These are phyloP conservation scores for Articulospora tetracladia DNA, from an alignment of 495 filamentous ascomycete genomes.

Conservation along the genomic window DNA sequence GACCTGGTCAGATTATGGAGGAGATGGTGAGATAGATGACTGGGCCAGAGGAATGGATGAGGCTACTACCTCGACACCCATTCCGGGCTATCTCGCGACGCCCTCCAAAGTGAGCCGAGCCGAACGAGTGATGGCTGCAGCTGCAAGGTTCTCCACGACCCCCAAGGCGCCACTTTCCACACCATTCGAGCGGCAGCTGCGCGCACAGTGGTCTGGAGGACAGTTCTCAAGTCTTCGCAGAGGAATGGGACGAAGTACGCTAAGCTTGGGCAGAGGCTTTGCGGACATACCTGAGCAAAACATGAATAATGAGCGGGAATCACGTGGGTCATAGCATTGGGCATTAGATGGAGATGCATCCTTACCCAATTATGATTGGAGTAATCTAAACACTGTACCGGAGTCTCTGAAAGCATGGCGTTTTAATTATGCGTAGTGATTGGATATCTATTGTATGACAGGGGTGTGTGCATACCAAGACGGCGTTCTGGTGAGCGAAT, in stretches of 20 bases:
- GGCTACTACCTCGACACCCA: constrained; percentile 33
- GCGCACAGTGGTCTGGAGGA: constrained; percentile 21
- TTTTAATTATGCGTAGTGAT: constrained; percentile 13
- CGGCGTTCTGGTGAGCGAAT: constrained; percentile 13
- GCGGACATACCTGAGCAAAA: constrained; percentile 16
- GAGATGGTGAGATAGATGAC: constrained; percentile 16
- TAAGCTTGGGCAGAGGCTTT: constrained; percentile 16
- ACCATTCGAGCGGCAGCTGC: constrained; percentile 25
- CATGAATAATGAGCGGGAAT: constrained; percentile 10
- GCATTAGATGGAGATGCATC: neutral
- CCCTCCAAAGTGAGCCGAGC: constrained; percentile 49
- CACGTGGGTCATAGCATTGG: neutral
- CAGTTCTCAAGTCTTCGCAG: constrained; percentile 8
- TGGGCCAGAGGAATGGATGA: constrained; percentile 19
- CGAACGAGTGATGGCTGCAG: constrained; percentile 46
- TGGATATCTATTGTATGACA: constrained; percentile 1
- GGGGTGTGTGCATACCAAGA: neutral
- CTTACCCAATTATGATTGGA: neutral
- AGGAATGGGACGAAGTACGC: constrained; percentile 11
- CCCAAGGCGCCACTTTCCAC: constrained; percentile 27
- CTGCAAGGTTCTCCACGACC: constrained; percentile 30
- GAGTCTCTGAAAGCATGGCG: constrained; percentile 5
- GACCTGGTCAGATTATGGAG: constrained; percentile 24
- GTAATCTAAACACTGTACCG: neutral
- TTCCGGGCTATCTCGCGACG: constrained; percentile 52